Base-by-base conservation (phyloP, 805 yeast species). In the Metschnikowia cerradonensis region DNA sequence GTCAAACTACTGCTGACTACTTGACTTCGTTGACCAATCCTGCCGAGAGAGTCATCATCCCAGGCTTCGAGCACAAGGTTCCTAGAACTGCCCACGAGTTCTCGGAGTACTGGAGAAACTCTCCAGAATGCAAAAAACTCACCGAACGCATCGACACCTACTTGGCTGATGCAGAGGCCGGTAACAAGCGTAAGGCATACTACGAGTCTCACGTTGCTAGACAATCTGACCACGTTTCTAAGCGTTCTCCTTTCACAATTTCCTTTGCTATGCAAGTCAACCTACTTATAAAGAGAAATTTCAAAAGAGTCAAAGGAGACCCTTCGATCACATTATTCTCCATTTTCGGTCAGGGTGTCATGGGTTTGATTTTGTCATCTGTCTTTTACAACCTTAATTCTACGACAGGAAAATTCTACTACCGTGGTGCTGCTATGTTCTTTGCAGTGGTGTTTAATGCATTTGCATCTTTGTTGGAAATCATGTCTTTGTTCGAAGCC, bases 1-100 rank as follows among this genome's bases (percentile, higher is more conserved):
- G 88, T 73, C 83, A 81, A 75, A 80, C 87, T 3, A 82, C 88
- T 45, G 81, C 86, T 7, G 89, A 84, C 62, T 84, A 73, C 62
- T 76, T 84, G 60, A 83, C 88, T 15, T 76, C 87, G 4, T 77
- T 83, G 47, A 84, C 89, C 15, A 85, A 83, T 64, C 87, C 85
- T 14, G 76, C 75, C 30, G 86, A 83, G 52, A 76, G 88, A 70
- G 68, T 77, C 14, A 63, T 63, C 22, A 67, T 63, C 48, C 71
- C 73, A 14, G 88, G 85, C 13, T 75, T 57, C 52, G 82, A 79
- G 59, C 65, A 66, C 40, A 72, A 65, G 50, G 79, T 82, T 17
- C 88, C 89, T 22, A 64, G 70, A 50, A 74, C 82, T 15, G 76
- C 86, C 13, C 65, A 67, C 20, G 86, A 83, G 54, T 83, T 83